Evolutionary conservation across 768 basidiomycete species (phyloP).

Genomic region (Trichaptum fuscoviolaceum): DNA sequence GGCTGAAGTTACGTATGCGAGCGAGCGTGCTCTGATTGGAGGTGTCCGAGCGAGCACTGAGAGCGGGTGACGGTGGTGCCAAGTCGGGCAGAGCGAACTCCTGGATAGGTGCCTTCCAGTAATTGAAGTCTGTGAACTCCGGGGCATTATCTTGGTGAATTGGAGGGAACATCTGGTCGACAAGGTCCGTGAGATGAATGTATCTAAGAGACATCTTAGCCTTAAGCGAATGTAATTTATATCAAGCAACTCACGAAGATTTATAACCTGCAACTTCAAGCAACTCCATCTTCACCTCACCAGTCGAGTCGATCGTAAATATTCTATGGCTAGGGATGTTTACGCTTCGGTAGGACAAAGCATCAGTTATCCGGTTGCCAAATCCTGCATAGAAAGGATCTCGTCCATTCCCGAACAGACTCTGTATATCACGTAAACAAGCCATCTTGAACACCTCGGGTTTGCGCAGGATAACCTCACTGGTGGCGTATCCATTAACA

Average conservation of each 20-base stretch:
- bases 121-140: slow-evolving; percentile 96
- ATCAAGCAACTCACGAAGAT: slow-evolving; percentile 61
- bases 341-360: slow-evolving; percentile 94
- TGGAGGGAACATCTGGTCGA: slow-evolving; percentile 99
- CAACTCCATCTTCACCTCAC: slow-evolving; percentile 47
- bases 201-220: slow-evolving; percentile 47
- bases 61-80: slow-evolving; percentile 83
- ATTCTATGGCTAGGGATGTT: slow-evolving; percentile 91
- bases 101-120: slow-evolving; percentile 80
- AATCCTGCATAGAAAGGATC: slow-evolving; percentile 95
- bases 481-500: slow-evolving; percentile 24
- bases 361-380: slow-evolving; percentile 97
- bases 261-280: slow-evolving; percentile 79
- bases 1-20: slow-evolving; percentile 71
- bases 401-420: slow-evolving; percentile 71
- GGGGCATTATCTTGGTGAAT: slow-evolving; percentile 84
- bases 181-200: slow-evolving; percentile 98
- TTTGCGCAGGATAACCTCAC: slow-evolving; percentile 98
- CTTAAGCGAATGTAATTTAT: neutral
- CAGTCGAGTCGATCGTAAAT: slow-evolving; percentile 67
- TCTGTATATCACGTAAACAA: slow-evolving; percentile 89
- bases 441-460: slow-evolving; percentile 99
- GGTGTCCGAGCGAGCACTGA: slow-evolving; percentile 89
- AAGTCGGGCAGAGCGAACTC: slow-evolving; percentile 78
- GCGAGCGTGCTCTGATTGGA: slow-evolving; percentile 69